Evolutionary conservation across 2,329 filamentous ascomycete species (phyloP).

Genomic region (Allantophomopsis lycopodina): DNA sequence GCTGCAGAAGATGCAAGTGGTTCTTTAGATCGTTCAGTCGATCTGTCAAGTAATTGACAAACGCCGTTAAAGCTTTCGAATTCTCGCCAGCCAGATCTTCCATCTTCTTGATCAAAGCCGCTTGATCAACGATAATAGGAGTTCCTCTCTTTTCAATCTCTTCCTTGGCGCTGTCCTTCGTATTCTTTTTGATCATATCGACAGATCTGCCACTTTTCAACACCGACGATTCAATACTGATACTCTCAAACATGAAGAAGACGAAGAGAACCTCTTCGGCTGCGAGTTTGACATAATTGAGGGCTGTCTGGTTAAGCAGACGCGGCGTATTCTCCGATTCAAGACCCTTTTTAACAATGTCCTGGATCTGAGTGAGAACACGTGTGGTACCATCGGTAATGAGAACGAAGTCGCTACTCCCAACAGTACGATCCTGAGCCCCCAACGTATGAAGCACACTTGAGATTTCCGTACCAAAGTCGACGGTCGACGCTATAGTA

Average conservation of each 20-base stretch:
- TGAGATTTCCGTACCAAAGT: neutral
- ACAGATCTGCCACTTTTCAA: neutral
- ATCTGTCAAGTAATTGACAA: neutral
- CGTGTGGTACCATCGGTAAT: neutral
- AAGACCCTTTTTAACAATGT: constrained; percentile 2
- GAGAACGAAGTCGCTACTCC: neutral
- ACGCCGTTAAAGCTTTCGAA: neutral
- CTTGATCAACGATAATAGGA: neutral
- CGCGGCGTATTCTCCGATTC: neutral
- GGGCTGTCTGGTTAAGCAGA: constrained; percentile 10
- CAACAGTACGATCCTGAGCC: neutral
- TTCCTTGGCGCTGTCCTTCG: neutral
- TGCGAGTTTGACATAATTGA: constrained; percentile 9
- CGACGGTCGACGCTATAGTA: neutral
- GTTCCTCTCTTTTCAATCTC: neutral
- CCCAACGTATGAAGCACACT: neutral
- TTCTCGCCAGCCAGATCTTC: neutral
- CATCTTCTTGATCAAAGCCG: neutral
- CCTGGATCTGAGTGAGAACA: constrained; percentile 8
- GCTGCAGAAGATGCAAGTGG: neutral
- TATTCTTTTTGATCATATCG: constrained; percentile 4
- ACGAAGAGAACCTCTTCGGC: constrained; percentile 4
- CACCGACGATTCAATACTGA: neutral
- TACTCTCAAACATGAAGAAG: constrained; percentile 6
- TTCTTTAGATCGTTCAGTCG: neutral